A percentile compares a stretch with the other conserved stretches of the same genome.
These are phyloP conservation scores for Eucalyptus albens DNA, from an alignment of 345 rosid genomes.

Conservation along the genomic window DNA sequence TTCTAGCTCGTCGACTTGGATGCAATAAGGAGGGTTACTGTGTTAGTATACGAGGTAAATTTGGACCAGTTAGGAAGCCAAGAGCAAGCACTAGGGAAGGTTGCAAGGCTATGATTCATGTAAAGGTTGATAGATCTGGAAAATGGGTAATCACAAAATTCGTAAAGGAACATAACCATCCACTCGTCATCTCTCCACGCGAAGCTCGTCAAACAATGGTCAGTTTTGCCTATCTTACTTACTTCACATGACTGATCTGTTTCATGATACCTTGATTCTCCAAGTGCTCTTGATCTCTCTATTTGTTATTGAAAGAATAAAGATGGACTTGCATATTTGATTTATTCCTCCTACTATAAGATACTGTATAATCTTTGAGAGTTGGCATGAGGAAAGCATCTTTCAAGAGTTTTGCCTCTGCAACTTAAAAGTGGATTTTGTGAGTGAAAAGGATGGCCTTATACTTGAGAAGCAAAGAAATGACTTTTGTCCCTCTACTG, in stretches of 20 bases:
- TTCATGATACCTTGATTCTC: neutral
- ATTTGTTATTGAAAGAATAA: neutral
- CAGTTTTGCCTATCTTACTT: neutral
- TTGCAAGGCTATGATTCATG: constrained; percentile 87
- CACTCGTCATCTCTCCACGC: constrained; percentile 58
- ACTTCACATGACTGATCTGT: neutral
- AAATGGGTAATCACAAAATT: constrained; percentile 86
- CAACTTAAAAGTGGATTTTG: neutral
- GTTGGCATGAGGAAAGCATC: neutral
- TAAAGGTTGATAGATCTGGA: constrained; percentile 59
- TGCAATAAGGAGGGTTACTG: constrained; percentile 84
- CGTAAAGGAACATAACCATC: constrained; percentile 82
- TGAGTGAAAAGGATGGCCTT: neutral
- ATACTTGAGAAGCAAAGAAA: neutral
- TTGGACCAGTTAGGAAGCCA: constrained; percentile 59
- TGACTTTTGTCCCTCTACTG: neutral
- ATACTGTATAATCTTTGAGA: neutral
- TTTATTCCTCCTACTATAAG: neutral
- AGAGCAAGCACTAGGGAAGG: constrained; percentile 81
- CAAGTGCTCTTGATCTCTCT: neutral
- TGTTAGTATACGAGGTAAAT: constrained; percentile 56
- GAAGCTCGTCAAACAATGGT: constrained; percentile 84
- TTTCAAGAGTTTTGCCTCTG: neutral
- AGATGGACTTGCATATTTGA: neutral
- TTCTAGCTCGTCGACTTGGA: constrained; percentile 81